phyloP scores from a whole-genome alignment of 345 rosid species.

The Hibiscus syriacus region DNA sequence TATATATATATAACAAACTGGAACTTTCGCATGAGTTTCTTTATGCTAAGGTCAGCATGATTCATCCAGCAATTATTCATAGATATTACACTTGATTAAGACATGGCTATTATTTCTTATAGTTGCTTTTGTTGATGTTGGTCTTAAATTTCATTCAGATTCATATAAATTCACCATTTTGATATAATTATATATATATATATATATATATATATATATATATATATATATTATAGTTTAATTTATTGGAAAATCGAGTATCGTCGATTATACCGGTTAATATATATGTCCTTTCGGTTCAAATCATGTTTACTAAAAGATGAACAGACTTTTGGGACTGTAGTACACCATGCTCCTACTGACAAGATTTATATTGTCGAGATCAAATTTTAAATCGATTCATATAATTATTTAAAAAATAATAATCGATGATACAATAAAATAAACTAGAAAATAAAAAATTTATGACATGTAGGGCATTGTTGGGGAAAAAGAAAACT shows the following conservation, averaged over 20 bases:
- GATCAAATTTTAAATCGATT: background rate
- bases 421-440: no score
- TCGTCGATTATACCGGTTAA: no score
- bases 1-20: background rate
- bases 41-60: constrained; percentile 2
- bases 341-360: background rate
- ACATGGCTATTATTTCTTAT: background rate
- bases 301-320: constrained; percentile 8
- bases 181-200: no score
- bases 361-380: background rate
- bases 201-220: no score
- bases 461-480: background rate
- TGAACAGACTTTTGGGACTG: background rate
- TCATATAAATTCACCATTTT: background rate
- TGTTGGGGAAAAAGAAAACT: background rate
- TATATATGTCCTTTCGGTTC: background rate
- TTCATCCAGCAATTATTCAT: background rate
- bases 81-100: background rate
- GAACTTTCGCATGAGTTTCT: background rate
- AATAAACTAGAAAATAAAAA: background rate
- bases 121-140: background rate
- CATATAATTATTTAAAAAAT: background rate
- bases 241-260: no score
- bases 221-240: no score
- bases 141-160: background rate